phyloP scores from a whole-genome alignment of 176 grass and related monocot genomes.

The Oropetium thomaeum region DNA sequence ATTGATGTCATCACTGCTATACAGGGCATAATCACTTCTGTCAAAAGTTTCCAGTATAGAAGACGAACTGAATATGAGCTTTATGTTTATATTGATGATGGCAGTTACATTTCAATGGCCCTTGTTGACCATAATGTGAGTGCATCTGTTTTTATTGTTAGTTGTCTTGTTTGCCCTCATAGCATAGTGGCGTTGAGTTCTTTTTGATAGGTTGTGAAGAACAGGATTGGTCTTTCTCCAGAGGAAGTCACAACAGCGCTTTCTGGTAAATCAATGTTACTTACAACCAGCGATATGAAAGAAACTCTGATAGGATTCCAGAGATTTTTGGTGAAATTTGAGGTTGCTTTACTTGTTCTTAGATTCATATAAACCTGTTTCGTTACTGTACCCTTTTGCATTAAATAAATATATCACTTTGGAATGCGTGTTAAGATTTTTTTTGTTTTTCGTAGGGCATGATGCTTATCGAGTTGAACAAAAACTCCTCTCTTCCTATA shows the following conservation, averaged over 20 bases:
- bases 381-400: not conserved
- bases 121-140: slow-evolving; percentile 65
- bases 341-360: slow-evolving; percentile 47
- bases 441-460: slow-evolving; percentile 56
- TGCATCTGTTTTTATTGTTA: slow-evolving; percentile 21
- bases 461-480: slow-evolving; percentile 81
- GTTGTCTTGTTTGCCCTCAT: slow-evolving; percentile 8
- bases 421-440: not conserved
- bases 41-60: slow-evolving; percentile 61
- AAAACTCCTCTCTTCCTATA: slow-evolving; percentile 51
- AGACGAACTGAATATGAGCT: slow-evolving; percentile 58
- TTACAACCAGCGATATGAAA: slow-evolving; percentile 43
- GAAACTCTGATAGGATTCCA: slow-evolving; percentile 57
- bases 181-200: not conserved
- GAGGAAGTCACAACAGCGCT: slow-evolving; percentile 60
- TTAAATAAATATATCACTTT: slow-evolving; percentile 20
- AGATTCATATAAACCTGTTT: not conserved
- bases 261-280: slow-evolving; percentile 46
- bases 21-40: slow-evolving; percentile 74
- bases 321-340: slow-evolving; percentile 63
- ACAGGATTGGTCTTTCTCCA: slow-evolving; percentile 57
- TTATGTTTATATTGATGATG: slow-evolving; percentile 74
- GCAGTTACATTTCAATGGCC: slow-evolving; percentile 82
- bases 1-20: slow-evolving; percentile 21
- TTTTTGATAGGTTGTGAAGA: slow-evolving; percentile 65